Percentiles rank a stretch among this genome's conserved stretches.
These are phyloP conservation scores for Candida khao-thaluensis DNA, from an alignment of 805 yeast species.

Conservation along the genomic window DNA sequence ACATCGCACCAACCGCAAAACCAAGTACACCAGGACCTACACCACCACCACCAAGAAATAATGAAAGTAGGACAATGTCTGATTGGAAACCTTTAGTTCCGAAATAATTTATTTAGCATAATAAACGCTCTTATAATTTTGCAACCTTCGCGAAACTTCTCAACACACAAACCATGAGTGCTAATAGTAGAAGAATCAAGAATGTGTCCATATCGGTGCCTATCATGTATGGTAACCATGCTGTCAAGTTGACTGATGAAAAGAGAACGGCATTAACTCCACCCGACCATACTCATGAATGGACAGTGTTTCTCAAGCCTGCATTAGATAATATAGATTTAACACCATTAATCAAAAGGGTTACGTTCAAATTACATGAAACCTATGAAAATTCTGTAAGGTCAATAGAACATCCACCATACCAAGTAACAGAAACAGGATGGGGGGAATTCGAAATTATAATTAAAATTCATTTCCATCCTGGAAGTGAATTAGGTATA, in stretches of 20 bases:
- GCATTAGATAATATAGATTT: conserved; percentile 66
- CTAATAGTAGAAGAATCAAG: conserved; percentile 23
- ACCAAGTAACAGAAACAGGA: conserved; percentile 94
- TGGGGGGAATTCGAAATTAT: conserved; percentile 99
- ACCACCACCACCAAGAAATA: conserved; percentile 18
- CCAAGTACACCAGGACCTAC: conserved; percentile 12
- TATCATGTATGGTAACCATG: conserved; percentile 41
- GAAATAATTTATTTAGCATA: conserved; percentile 23
- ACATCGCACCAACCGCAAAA: not conserved
- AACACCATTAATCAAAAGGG: conserved; percentile 79
- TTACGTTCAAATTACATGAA: conserved; percentile 92
- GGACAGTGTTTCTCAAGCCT: conserved; percentile 94
- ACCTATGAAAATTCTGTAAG: conserved; percentile 88
- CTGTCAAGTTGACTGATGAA: conserved; percentile 37
- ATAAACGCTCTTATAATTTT: not conserved
- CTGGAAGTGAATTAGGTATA: conserved; percentile 60
- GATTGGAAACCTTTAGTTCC: conserved; percentile 56
- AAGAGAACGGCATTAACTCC: conserved; percentile 49
- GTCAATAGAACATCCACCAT: conserved; percentile 85
- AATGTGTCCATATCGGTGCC: conserved; percentile 44
- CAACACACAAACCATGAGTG: conserved; percentile 10
- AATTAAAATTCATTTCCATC: conserved; percentile 79
- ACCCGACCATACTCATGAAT: conserved; percentile 86
- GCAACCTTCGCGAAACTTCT: not conserved
- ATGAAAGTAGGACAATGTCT: conserved; percentile 28